Evolutionary conservation across 257 asterid genomes (phyloP).

Genomic region (Solanum neorickii): DNA sequence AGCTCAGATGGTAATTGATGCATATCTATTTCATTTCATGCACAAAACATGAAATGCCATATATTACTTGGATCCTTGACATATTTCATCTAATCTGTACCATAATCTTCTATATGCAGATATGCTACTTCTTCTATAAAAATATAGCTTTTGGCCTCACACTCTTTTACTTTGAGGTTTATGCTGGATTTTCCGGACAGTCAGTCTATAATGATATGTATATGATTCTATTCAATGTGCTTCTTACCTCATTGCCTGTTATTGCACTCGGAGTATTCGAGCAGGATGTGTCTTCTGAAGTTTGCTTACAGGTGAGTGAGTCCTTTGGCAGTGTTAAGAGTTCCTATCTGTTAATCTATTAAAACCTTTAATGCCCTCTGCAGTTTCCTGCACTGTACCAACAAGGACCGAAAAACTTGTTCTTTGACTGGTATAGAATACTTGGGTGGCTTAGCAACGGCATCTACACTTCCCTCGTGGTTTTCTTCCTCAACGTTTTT

Average conservation of each 20-base stretch:
- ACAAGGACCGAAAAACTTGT: conserved; percentile 84
- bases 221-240: conserved; percentile 89
- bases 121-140: conserved; percentile 97
- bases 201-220: conserved; percentile 87
- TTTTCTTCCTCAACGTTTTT: conserved; percentile 67
- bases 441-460: conserved; percentile 94
- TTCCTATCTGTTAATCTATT: background rate
- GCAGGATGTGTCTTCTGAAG: conserved; percentile 92
- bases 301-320: conserved; percentile 92
- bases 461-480: conserved; percentile 60
- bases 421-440: conserved; percentile 84
- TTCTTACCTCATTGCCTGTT: conserved; percentile 92
- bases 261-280: conserved; percentile 95
- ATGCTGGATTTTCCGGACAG: conserved; percentile 93
- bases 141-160: conserved; percentile 96
- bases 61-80: background rate
- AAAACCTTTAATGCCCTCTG: background rate
- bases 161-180: conserved; percentile 91
- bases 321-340: background rate
- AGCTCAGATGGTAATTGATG: conserved; percentile 81
- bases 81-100: background rate
- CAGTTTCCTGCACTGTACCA: conserved; percentile 99
- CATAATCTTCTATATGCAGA: conserved; percentile 34
- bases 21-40: conserved; percentile 1
- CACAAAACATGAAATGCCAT: background rate